Evolutionary conservation across 768 basidiomycete species (phyloP), one percentile per base, ranked within the genome.

Genomic region (Naematelia encephala): DNA sequence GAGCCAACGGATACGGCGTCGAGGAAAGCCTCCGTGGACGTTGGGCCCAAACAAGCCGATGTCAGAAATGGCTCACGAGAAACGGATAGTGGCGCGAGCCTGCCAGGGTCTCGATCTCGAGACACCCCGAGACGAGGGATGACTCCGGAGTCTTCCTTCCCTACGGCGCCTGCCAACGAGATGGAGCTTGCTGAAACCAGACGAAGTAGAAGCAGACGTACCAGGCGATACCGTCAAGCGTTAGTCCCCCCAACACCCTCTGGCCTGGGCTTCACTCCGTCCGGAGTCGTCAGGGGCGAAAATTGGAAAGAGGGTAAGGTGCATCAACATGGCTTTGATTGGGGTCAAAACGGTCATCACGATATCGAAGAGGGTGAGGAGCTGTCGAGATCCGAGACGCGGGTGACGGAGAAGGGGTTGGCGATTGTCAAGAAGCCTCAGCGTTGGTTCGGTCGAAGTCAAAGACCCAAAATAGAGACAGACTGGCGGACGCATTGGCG

Each of bases 201-300:
- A 13, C 52, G 34, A 39, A 39, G 34, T 16, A 39, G 16, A 16
- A 39, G 22, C 48, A 49, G 4, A 57, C 28, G 30, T 13, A 51
- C 50, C 4, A 53, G 62, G 44, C 46, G 67, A 22, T 66, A 66
- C 49, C 57, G 63, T 23, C 63, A 65, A 47, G 71, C 68, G 2
- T 48, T 68, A 5, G 60, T 56, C 27, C 71, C 71, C 3, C 71
- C 71, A 4, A 73, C 71, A 12, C 71, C 71, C 0, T 65, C 62
- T 5, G 71, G 71, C 12, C 51, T 73, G 16, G 71, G 71, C 2
- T 73, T 73, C 55, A 62, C 59, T 1, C 66, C 71, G 14, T 58
- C 45, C 3, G 56, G 59, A 23, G 53, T 51, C n/a, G 45, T 51
- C 8, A 62, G 68, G 66, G 54, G 59, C 21, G 60, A 61, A 34